Base-by-base conservation (phyloP, 805 yeast species). In the Metschnikowia kunwiensis region DNA sequence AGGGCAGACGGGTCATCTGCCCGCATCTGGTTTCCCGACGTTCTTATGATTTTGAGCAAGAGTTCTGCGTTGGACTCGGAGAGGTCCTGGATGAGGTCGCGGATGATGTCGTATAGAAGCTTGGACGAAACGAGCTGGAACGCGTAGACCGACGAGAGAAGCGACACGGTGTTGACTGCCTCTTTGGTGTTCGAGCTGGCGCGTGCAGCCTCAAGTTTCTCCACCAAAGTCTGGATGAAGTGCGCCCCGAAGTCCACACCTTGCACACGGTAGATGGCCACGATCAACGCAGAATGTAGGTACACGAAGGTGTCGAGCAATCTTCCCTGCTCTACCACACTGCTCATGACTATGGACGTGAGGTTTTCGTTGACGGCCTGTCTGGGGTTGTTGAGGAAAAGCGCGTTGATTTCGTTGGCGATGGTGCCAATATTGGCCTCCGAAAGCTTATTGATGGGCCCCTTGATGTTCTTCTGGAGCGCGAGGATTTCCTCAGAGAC, bases 221-320 rank as follows among this genome's bases (percentile, higher is more conserved):
- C 95, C n/a, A 89, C 84, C 37, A 85, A 55, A 0, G 77, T 69
- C 55, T 93, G 98, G 22, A 88, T 70, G 41, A 88, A 82, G 48
- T 68, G 75, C 0, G 97, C 98, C 42, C 96, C 97, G 57, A 87
- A 83, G 44, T 87, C 96, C 24, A 80, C 77, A 14, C 98, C 97
- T 48, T 85, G 84, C 14, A 80, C 53, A 42, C 84, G 73, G 61
- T 84, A 87, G 16, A 93, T 57, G 1, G 95, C 82, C 15, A 80
- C 80, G 2, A 81, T 75, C 6, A 87, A 68, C 5, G 87, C 81
- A 1, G 95, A 83, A 57, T 91, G 89, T 21, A 86, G 69, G 42
- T 83, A 74, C 25, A 89, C 77, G 55, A 87, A 86, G 1, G 84
- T 76, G 45, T 89, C 97, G 32, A 87, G 63, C 32, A 88, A 61